Evolutionary conservation across 2,329 filamentous ascomycete genomes (phyloP).

Genomic region (Ophiostoma ulmi): DNA sequence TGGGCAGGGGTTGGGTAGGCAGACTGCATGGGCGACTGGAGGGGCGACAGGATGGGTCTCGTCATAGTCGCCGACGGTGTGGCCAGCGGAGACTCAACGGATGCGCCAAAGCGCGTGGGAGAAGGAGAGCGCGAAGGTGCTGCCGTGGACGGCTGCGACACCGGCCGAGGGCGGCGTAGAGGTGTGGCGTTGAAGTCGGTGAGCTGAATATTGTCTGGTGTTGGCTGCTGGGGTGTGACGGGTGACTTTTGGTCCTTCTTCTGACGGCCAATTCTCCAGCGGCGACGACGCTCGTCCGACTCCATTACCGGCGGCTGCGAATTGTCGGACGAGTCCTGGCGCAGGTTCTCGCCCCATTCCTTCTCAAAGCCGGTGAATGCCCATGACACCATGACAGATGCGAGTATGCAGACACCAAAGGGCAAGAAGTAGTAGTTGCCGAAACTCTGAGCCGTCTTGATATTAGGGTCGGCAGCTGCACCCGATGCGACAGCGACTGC

Average conservation of each 20-base stretch:
- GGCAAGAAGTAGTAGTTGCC: conserved; percentile 65
- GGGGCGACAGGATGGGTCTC: conserved; percentile 20
- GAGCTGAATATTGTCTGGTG: background rate
- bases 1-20: conserved; percentile 14
- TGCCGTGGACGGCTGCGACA: conserved; percentile 12
- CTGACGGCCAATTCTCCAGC: background rate
- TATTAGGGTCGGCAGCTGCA: conserved; percentile 30
- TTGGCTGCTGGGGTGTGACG: background rate
- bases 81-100: conserved; percentile 9
- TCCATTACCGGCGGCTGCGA: background rate
- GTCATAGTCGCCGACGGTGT: background rate
- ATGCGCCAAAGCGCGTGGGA: conserved; percentile 5
- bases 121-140: conserved; percentile 16
- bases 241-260: background rate
- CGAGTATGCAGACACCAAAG: conserved; percentile 53
- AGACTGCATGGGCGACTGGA: conserved; percentile 15
- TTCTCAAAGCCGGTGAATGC: conserved; percentile 65
- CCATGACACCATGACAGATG: conserved; percentile 57
- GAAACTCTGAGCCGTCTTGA: conserved; percentile 22
- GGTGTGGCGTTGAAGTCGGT: conserved; percentile 1
- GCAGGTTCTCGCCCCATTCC: conserved; percentile 39
- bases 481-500: conserved; percentile 58
- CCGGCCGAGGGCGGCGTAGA: conserved; percentile 11
- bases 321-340: background rate
- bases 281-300: background rate